Base-by-base conservation (phyloP, 139 green algal species). In the Coelastrella sp. region DNA sequence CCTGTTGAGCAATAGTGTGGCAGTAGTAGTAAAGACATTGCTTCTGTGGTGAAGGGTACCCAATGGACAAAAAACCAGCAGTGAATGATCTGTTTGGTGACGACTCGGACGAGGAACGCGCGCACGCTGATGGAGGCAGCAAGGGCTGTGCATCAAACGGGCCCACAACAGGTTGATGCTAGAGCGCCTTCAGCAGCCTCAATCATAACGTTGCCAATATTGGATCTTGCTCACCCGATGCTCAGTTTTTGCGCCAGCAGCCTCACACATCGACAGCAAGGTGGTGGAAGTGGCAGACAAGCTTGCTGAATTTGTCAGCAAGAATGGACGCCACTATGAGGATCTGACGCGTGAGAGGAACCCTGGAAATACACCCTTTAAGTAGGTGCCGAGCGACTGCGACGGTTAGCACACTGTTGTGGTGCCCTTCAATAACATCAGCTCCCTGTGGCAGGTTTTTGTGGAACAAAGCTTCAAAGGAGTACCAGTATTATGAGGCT, bases 231-330 rank as follows among this genome's bases (percentile, higher is more conserved):
- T 57, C 25, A 75, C 65, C 56, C 59, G 15, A 73, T 81, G 73
- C 85, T 75, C 72, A 80, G 57, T 89, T 12, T 70, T 59, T 57
- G 15, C 83, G 63, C 68, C 85, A 82, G 73, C 85, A 63, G 85
- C 76, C 24, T 17, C 74, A 24, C 74, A 57, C 17, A 56, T 90
- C 7, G 87, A 93, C 22, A 84, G 88, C 0, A 91, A 96, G 20
- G 88, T 93, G 7, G 20, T 66, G 15, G 90, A 93, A 63, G 90
- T 91, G 14, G 93, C 93, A 11, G 92, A 95, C 11, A 96, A 96
- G 91, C 91, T 97, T 57, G 95, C 95, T 3, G 95, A 96, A 19
- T 97, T 96, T 78, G 95, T 97, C 20, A 93, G 95, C 0, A 95
- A 96, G 91, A 96, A 97, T 79, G 95, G 95, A 7, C 79, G 91